phyloP scores from a whole-genome alignment of 2,329 filamentous ascomycete genomes.

The Cladosporium sp. region DNA sequence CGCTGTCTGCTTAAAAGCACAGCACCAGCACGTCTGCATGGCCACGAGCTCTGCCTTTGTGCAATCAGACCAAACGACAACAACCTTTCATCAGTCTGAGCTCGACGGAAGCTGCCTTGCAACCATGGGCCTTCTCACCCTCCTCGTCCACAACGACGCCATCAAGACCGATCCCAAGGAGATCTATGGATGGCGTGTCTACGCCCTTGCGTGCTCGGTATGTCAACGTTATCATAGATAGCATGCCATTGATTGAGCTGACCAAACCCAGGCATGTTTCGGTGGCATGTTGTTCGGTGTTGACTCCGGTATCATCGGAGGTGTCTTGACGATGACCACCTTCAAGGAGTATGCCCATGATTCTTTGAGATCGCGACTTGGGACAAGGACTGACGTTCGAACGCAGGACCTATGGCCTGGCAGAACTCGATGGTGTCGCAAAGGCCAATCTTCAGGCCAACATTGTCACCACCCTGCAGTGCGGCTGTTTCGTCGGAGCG shows the following conservation, averaged over 20 bases:
- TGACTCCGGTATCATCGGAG: constrained; percentile 62
- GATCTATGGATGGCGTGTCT: constrained; percentile 65
- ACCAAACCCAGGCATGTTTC: constrained; percentile 47
- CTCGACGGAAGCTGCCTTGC: constrained; percentile 1
- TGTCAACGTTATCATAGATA: constrained; percentile 57
- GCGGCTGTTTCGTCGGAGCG: constrained; percentile 60
- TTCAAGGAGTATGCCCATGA: constrained; percentile 46
- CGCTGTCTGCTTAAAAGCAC: constrained; percentile 6
- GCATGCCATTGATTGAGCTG: constrained; percentile 32
- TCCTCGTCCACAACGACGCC: constrained; percentile 62
- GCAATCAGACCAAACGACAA: background rate
- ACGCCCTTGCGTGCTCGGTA: constrained; percentile 53
- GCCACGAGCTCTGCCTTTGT: background rate
- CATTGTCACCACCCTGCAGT: constrained; percentile 66
- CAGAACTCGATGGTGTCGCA: constrained; percentile 30
- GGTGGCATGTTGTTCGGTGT: constrained; percentile 64
- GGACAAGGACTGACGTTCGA: too few species aligned
- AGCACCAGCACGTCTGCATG: constrained; percentile 4
- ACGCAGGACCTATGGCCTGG: constrained; percentile 48
- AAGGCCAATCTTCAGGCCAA: constrained; percentile 56
- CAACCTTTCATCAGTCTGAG: background rate
- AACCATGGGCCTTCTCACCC: constrained; percentile 41
- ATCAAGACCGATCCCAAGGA: constrained; percentile 62
- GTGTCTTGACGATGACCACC: constrained; percentile 55
- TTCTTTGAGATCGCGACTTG: background rate